Conservation (phyloP, 1,284 basidiomycete species). For the Flammula alnicola region DNA sequence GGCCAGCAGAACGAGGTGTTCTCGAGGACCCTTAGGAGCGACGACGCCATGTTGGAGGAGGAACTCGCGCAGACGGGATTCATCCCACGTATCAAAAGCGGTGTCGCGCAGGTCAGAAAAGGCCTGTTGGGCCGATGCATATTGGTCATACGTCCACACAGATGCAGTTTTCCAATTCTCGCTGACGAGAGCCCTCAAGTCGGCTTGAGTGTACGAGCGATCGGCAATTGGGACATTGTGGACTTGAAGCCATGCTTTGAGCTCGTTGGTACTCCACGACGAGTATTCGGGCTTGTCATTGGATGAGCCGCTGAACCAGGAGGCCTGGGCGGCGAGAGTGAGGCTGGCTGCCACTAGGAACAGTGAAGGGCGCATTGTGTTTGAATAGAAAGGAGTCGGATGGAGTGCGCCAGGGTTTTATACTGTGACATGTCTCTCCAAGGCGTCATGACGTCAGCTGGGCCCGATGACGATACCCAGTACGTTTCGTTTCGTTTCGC, state of each 20-base stretch:
- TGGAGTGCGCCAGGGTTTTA: neutral
- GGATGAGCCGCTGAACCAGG: constrained; percentile 55
- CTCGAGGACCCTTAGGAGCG: constrained; percentile 76
- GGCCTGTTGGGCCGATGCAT: constrained; percentile 64
- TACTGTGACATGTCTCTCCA: constrained; percentile 10
- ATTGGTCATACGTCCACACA: constrained; percentile 65
- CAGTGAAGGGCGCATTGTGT: constrained; percentile 44
- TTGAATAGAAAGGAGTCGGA: neutral
- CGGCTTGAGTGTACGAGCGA: constrained; percentile 48
- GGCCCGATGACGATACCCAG: constrained; percentile 4
- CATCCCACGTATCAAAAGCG: constrained; percentile 80
- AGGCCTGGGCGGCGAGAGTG: constrained; percentile 48
- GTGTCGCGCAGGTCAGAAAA: constrained; percentile 61
- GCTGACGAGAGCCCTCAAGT: constrained; percentile 62
- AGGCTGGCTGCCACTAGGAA: constrained; percentile 43
- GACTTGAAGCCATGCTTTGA: constrained; percentile 72
- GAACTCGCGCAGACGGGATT: constrained; percentile 79
- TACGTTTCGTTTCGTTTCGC: no score
- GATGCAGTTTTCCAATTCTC: constrained; percentile 66
- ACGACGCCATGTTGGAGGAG: constrained; percentile 89
- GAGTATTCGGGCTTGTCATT: constrained; percentile 50
- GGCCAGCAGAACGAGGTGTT: constrained; percentile 80
- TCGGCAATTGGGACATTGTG: constrained; percentile 68
- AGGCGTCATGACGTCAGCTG: constrained; percentile 8
- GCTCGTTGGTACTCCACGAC: constrained; percentile 67